A percentile compares a stretch with the other conserved stretches of the same genome.
phyloP scores from a whole-genome alignment of 2,329 filamentous ascomycete species.

The Paracoccidioides brasiliensis region DNA sequence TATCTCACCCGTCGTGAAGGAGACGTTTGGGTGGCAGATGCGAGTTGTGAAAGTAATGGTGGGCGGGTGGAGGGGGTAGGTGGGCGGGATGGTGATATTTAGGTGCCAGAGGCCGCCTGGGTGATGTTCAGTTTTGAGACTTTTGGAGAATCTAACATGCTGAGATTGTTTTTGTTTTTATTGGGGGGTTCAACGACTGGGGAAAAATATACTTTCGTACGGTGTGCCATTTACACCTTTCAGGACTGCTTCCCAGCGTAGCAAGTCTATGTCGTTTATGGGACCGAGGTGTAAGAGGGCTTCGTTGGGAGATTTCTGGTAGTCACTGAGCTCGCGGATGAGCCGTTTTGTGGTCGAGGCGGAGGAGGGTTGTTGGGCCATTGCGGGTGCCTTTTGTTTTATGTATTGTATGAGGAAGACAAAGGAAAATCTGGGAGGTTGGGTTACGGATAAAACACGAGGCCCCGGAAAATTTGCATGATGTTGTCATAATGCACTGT shows the following conservation, averaged over 20 bases:
- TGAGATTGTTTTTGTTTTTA: background rate
- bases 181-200: background rate
- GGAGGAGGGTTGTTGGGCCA: constrained; percentile 11
- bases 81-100: constrained; percentile 57
- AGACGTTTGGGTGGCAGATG: constrained; percentile 73
- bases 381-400: background rate
- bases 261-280: constrained; percentile 42
- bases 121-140: constrained; percentile 5
- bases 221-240: constrained; percentile 45
- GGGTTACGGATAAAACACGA: background rate
- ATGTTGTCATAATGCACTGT: background rate
- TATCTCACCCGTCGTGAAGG: constrained; percentile 68
- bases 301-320: constrained; percentile 43
- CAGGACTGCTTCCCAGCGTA: constrained; percentile 48
- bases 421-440: background rate
- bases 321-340: constrained; percentile 48
- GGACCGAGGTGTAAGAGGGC: constrained; percentile 45
- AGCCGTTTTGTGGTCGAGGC: constrained; percentile 43
- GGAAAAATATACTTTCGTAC: constrained; percentile 40
- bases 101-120: constrained; percentile 71
- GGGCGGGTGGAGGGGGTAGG: constrained; percentile 70
- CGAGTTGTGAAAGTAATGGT: constrained; percentile 68
- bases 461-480: background rate
- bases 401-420: background rate
- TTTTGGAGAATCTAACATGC: too few species aligned